Base-by-base conservation (phyloP, 2,329 filamentous ascomycete genomes). In the Fusarium sp. region DNA sequence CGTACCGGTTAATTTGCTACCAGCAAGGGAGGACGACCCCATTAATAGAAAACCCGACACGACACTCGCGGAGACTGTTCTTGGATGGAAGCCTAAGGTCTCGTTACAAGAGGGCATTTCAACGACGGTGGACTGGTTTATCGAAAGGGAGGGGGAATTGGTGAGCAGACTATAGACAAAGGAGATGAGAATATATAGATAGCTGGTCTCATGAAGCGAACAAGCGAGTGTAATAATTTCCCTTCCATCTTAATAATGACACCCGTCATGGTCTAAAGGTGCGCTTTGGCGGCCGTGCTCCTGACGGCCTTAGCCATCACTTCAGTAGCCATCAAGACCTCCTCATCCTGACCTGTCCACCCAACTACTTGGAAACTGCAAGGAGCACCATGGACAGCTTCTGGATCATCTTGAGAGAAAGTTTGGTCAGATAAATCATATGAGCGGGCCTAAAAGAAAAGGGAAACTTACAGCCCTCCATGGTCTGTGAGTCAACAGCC, bases 81-180 rank as follows among this genome's bases (percentile, higher is more conserved):
- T 76, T 11, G 71, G 69, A 0, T 76, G 71, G 71, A 67, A 57
- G 14, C 74, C 74, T 1, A 62, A 29, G 10, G 59, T 76, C 0
- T 24, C 64, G 1, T 14, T 76, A 2, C 63, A 76, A 14, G 73
- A 76, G 1, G 74, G 74, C 1, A 64, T 76, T 1, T 57, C 72
- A 29, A 24, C 29, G 1, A 76, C 73, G 1, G 62, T 76, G 7
- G 74, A 76, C 4, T 76, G 74, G 74, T 76, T 76, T 14, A 72
- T 76, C 3, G 47, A 72, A 1, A 66, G 59, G 5, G 62, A 73
- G 13, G 59, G 58, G 1, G 58, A 54, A 1, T 60, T 73, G n/a
- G 59, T 35, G 1, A 73, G 70, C 14, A 73, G 70, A 22, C 70
- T 73, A 0, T 72, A 14, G 35, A 18, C 0, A 27, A 9, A 3